Evolutionary conservation across 768 basidiomycete species (phyloP).

Genomic region (Termitomyces sp.): DNA sequence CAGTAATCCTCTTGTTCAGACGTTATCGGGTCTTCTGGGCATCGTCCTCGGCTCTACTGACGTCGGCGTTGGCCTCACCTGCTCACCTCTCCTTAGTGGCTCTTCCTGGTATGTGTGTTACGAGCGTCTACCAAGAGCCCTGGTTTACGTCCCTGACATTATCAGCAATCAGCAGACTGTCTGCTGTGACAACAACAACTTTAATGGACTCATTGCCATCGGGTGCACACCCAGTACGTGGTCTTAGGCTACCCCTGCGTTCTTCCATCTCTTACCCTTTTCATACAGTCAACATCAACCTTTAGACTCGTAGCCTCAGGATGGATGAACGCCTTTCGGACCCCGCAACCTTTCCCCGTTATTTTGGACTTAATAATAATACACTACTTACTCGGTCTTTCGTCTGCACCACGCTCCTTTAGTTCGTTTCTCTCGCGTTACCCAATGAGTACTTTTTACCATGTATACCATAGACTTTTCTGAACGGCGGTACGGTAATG

Average conservation of each 20-base stretch:
- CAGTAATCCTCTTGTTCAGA: constrained; percentile 6
- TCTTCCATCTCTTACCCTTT: not conserved
- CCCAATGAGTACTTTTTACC: not conserved
- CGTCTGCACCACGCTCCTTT: constrained; percentile 7
- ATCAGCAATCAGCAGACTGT: constrained; percentile 36
- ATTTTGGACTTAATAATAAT: not conserved
- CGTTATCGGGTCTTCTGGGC: constrained; percentile 29
- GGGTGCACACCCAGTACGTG: constrained; percentile 42
- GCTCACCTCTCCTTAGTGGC: constrained; percentile 27
- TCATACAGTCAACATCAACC: constrained; percentile 19
- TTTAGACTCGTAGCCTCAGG: constrained; percentile 9
- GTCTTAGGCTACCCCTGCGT: not conserved
- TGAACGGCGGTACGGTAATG: not conserved
- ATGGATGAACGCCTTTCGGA: not conserved
- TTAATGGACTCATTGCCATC: constrained; percentile 39
- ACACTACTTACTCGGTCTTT: not conserved
- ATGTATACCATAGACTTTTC: not conserved
- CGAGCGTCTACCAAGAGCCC: not conserved
- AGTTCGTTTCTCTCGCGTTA: not conserved
- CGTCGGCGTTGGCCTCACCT: constrained; percentile 31
- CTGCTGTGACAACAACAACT: constrained; percentile 43
- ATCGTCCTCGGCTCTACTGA: constrained; percentile 18
- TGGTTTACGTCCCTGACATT: not conserved
- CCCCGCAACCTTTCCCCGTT: not conserved
- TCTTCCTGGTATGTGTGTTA: constrained; percentile 26